A percentile compares a stretch with the other conserved stretches of the same genome.
Evolutionary conservation across 768 basidiomycete species (phyloP).

Genomic region (Nevesoporus exiguus): DNA sequence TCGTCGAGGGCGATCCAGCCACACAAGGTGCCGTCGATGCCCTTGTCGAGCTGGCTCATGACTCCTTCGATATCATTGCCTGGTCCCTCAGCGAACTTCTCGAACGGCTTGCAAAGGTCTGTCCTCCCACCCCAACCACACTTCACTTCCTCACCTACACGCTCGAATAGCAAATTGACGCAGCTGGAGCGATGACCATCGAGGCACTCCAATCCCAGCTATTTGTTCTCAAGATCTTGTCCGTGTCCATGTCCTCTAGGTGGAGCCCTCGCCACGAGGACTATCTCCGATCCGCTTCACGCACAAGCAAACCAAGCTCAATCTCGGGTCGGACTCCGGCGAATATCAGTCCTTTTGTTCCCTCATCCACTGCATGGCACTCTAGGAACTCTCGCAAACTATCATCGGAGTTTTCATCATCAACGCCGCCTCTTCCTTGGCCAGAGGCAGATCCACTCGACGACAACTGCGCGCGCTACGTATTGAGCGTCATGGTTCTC

Average conservation of each 20-base stretch:
- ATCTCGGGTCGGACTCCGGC: constrained; percentile 29
- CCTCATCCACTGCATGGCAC: constrained; percentile 25
- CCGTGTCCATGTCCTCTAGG: constrained; percentile 72
- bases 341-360: constrained; percentile 35
- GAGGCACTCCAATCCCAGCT: constrained; percentile 85
- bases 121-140: constrained; percentile 9
- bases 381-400: constrained; percentile 34
- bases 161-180: constrained; percentile 48
- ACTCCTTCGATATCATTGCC: constrained; percentile 77
- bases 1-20: constrained; percentile 72
- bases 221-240: constrained; percentile 78
- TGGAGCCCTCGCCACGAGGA: constrained; percentile 52
- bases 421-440: constrained; percentile 40
- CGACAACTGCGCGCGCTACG: constrained; percentile 76
- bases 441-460: constrained; percentile 73
- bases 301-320: constrained; percentile 37
- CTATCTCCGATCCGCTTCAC: constrained; percentile 40
- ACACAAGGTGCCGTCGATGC: constrained; percentile 75
- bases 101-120: constrained; percentile 74
- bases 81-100: constrained; percentile 74
- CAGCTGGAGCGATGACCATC: constrained; percentile 50
- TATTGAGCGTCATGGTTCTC: constrained; percentile 78
- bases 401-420: constrained; percentile 39
- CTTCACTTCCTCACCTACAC: constrained; percentile 12
- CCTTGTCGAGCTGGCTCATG: constrained; percentile 72